Base-by-base conservation (phyloP, 805 yeast genomes). In the Ogataea parapolymorpha region DNA sequence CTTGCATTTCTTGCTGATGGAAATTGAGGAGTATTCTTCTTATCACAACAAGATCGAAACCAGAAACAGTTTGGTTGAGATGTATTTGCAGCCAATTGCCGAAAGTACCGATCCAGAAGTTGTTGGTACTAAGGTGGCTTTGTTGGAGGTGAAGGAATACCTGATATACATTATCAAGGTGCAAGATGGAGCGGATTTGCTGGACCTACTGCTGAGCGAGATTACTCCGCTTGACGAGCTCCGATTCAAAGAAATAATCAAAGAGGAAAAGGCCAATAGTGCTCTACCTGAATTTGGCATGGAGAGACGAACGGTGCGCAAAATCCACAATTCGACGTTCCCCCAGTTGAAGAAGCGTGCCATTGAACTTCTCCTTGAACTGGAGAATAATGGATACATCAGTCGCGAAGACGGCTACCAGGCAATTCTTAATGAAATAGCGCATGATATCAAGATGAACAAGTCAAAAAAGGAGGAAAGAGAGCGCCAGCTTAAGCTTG, bases 121-220 rank as follows among this genome's bases (percentile, higher is more conserved):
- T 6, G 51, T 72, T 15, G 68, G 68, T 5, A 28, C 26, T 37
- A 53, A 43, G 41, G 43, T 83, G 5, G 63, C 86, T 23, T 67
- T 82, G 53, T 74, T 87, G 39, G 89, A 87, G 55, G 88, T 85
- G 0, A 91, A 91, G 59, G 70, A 95, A 47, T 83, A 89, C 50
- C 66, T 90, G n/a, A 65, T 84, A 12, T 88, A 88, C 56, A 79
- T 91, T 54, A 78, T 90, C 47, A 80, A 89, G 49, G 85, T 93
- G 5, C 97, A 93, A 66, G 81, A 79, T 48, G 70, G 91, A 33
- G 73, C 82, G 40, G 91, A 85, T 37, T 63, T 87, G 39, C 46
- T 61, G 20, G 66, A 58, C 33, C 23, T 59, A 12, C 61, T 88
- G 37, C 71, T 85, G 8, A 75, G 81, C 4, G 84, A 83, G 3